These are phyloP conservation scores for Russula compacta DNA, from an alignment of 768 basidiomycete genomes.

Conservation along the genomic window DNA sequence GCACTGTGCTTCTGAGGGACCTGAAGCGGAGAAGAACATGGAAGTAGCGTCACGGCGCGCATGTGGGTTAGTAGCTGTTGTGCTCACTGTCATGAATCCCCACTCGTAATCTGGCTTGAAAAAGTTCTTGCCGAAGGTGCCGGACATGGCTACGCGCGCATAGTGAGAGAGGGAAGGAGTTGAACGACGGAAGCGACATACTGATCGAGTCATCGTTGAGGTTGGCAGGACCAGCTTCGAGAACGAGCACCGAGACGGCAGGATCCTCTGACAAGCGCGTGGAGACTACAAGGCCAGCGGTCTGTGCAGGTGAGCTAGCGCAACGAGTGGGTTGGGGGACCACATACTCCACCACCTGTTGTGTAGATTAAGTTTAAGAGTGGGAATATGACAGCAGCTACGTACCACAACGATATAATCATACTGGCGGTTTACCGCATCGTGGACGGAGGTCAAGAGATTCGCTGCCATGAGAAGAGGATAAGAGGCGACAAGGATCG, in stretches of 20 bases:
- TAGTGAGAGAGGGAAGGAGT: not conserved
- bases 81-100: slow-evolving; percentile 17
- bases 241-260: slow-evolving; percentile 19
- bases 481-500: not conserved
- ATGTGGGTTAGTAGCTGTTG: not conserved
- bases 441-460: not conserved
- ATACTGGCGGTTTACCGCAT: slow-evolving; percentile 3
- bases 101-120: slow-evolving; percentile 19
- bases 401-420: not conserved
- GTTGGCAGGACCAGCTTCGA: slow-evolving; percentile 23
- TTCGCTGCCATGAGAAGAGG: not conserved
- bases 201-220: slow-evolving; percentile 15
- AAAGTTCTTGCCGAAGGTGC: slow-evolving; percentile 15
- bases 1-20: slow-evolving; percentile 17
- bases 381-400: no score
- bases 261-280: slow-evolving; percentile 23
- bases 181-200: not conserved
- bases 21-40: not conserved
- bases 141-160: not conserved
- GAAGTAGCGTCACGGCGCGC: no score
- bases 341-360: not conserved
- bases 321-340: not conserved
- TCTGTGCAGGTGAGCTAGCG: not conserved
- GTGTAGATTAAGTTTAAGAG: no score
- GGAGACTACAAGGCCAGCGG: slow-evolving; percentile 17